A percentile compares a stretch with the other conserved stretches of the same genome.
Conservation (phyloP, 2,329 filamentous ascomycete species). For the Ascochyta fabae region DNA sequence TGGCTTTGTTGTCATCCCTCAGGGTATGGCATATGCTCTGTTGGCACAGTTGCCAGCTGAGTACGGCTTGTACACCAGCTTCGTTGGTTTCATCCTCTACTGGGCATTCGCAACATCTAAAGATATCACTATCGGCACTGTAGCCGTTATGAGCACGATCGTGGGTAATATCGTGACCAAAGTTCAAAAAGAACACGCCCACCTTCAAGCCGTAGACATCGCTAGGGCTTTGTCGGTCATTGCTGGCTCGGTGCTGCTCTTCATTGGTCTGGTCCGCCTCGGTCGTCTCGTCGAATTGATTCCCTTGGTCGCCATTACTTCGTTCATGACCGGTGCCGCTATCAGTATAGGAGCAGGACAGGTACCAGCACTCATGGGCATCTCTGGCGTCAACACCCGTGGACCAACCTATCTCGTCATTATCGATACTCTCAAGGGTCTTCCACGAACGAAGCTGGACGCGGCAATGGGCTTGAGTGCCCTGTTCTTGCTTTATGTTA, state of each 20-base stretch:
- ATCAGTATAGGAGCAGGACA: constrained; percentile 88
- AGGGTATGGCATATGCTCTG: constrained; percentile 93
- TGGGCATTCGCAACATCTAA: constrained; percentile 99
- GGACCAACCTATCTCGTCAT: constrained; percentile 82
- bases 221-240: constrained; percentile 83
- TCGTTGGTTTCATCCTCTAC: constrained; percentile 93
- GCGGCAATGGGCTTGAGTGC: constrained; percentile 87
- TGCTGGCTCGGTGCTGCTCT: constrained; percentile 77
- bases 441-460: constrained; percentile 73
- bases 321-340: constrained; percentile 97
- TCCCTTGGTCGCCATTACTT: constrained; percentile 85
- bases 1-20: constrained; percentile 84
- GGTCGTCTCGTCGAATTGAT: constrained; percentile 97
- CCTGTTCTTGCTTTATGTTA: constrained; percentile 75
- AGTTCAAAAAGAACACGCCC: constrained; percentile 58
- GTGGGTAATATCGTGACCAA: constrained; percentile 80
- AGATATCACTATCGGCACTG: constrained; percentile 97
- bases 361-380: constrained; percentile 80
- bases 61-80: constrained; percentile 92
- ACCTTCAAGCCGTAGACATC: constrained; percentile 59
- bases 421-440: constrained; percentile 80
- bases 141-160: constrained; percentile 93
- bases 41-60: constrained; percentile 80
- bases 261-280: constrained; percentile 78
- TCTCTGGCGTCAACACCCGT: constrained; percentile 75